Evolutionary conservation across 139 green algal genomes (phyloP), one percentile per base, ranked within the genome.

Genomic region (Chlorella sorokiniana): DNA sequence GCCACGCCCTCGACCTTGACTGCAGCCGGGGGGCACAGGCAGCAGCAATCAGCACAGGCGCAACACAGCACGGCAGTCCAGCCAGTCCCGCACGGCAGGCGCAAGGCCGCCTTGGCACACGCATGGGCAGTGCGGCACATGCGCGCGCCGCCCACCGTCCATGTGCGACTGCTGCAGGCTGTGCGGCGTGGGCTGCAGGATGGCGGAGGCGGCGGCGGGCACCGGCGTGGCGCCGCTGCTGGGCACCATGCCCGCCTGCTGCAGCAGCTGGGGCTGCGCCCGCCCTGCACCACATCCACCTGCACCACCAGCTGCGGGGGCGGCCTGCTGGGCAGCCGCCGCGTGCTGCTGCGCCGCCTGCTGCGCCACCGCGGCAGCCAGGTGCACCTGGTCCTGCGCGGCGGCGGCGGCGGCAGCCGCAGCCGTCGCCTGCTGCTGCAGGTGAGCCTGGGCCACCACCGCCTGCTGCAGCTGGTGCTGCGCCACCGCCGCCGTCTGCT

Each of bases 371-470:
- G 33, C 45, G 35, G n/a, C 51, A 25, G n/a, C 45, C 22, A 63
- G 65, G 65, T 41, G 41, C 11, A 42, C 20, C 67, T 67, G 52
- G 29, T 45, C 38, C 61, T 78, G 67, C 1, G 68, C 61, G 9
- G 31, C 61, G 29, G 63, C 73, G 84, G 80, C 69, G 84, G 70
- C 59, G 38, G 69, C 38, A 42, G 79, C 61, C 69, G 69, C 56
- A 5, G 75, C 41, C 3, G 29, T 64, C 4, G 61, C 70, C 40
- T 72, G 76, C 44, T 82, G 63, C 63, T 67, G 70, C n/a, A 20
- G 48, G 10, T 48, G 52, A 4, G 31, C 9, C 35, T 33, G n/a
- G 5, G 63, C 63, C 29, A 29, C n/a, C n/a, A 42, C 63, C 29
- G 33, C 63, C 31, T 41, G n/a, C 25, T 73, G 65, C 54, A 83